These are phyloP conservation scores for Suillus decipiens DNA, from an alignment of 768 basidiomycete species.

Conservation along the genomic window DNA sequence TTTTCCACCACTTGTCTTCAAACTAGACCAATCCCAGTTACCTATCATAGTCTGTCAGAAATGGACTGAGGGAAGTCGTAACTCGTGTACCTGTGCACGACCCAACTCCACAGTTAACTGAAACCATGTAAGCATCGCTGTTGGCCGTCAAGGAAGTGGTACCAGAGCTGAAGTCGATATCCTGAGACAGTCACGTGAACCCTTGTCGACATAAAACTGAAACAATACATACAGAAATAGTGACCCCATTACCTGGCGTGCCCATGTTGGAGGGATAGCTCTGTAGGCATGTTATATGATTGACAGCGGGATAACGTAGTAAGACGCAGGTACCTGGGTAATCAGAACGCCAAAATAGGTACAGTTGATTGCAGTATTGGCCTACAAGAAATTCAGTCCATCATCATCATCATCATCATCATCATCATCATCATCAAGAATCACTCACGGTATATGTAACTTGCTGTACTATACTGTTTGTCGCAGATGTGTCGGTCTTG, in stretches of 20 bases:
- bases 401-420: not conserved
- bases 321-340: constrained; percentile 44
- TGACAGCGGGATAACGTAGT: not conserved
- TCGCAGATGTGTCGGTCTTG: constrained; percentile 52
- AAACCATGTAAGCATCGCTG: constrained; percentile 45
- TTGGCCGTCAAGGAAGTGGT: constrained; percentile 45
- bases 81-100: constrained; percentile 47
- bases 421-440: not conserved
- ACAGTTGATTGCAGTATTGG: constrained; percentile 54
- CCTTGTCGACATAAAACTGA: not conserved
- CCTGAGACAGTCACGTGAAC: constrained; percentile 30
- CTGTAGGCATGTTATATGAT: constrained; percentile 26
- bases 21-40: constrained; percentile 51
- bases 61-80: not conserved
- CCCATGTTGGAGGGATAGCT: constrained; percentile 58
- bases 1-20: constrained; percentile 47
- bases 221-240: constrained; percentile 49
- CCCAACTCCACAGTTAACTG: constrained; percentile 56
- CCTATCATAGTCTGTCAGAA: constrained; percentile 30
- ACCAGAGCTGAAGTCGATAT: constrained; percentile 47
- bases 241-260: constrained; percentile 56
- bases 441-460: constrained; percentile 48
- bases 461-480: constrained; percentile 47
- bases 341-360: constrained; percentile 58
- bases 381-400: constrained; percentile 29